phyloP scores from a whole-genome alignment of 2,329 filamentous ascomycete species.

The Pseudogymnoascus sp. region DNA sequence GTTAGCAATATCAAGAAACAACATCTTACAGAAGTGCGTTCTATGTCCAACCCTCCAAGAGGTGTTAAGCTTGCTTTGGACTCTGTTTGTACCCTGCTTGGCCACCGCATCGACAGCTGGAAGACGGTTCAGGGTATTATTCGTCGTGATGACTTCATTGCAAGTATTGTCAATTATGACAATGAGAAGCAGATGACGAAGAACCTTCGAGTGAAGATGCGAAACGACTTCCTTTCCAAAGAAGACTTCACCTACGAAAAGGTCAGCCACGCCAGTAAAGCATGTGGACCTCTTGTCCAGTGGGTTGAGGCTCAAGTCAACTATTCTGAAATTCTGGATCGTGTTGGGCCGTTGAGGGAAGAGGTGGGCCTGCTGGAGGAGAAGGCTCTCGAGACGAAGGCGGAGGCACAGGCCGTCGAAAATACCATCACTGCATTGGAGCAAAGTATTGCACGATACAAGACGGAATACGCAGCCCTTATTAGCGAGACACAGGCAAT shows the following conservation, averaged over 20 bases:
- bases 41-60: constrained; percentile 86
- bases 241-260: constrained; percentile 94
- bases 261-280: constrained; percentile 92
- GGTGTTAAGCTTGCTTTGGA: constrained; percentile 90
- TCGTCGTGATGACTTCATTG: constrained; percentile 91
- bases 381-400: constrained; percentile 83
- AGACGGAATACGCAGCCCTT: constrained; percentile 88
- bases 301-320: constrained; percentile 97
- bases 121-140: constrained; percentile 84
- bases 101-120: constrained; percentile 86
- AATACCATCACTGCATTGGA: constrained; percentile 80
- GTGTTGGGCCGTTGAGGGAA: constrained; percentile 83
- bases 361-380: constrained; percentile 85
- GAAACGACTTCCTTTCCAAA: constrained; percentile 82
- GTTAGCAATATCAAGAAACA: constrained; percentile 98
- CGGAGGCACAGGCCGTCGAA: constrained; percentile 85
- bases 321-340: constrained; percentile 94
- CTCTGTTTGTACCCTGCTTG: constrained; percentile 90
- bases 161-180: constrained; percentile 94
- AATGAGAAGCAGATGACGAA: constrained; percentile 94
- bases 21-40: constrained; percentile 93
- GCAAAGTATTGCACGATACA: constrained; percentile 87
- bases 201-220: constrained; percentile 76
- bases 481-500: constrained; percentile 97
- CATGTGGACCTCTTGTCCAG: constrained; percentile 91